These are phyloP conservation scores for Musa balbisiana DNA, from an alignment of 202 grass and related monocot genomes.

Conservation along the genomic window DNA sequence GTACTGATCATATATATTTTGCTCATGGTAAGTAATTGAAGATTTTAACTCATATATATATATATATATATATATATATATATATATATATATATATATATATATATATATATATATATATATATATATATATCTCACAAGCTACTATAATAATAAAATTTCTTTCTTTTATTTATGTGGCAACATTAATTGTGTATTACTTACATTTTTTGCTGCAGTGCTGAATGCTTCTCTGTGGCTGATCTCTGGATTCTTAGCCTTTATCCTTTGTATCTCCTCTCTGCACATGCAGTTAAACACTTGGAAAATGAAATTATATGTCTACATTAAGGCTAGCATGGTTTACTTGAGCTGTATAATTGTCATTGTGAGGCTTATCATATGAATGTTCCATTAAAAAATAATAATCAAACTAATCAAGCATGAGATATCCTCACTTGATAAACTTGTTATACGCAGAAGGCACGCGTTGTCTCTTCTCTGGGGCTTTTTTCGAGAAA, in stretches of 20 bases:
- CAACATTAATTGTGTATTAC: background rate
- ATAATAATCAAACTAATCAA: background rate
- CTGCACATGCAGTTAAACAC: constrained; percentile 17
- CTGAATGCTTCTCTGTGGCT: constrained; percentile 96
- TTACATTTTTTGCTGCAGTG: constrained; percentile 70
- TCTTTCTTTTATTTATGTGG: no score
- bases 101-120: no score
- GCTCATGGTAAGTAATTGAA: no score
- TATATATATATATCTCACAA: no score
- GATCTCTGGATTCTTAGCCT: constrained; percentile 83
- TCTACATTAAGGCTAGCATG: background rate
- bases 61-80: no score
- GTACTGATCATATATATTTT: no score
- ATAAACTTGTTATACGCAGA: constrained; percentile 91
- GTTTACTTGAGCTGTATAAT: constrained; percentile 2
- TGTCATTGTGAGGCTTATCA: no score
- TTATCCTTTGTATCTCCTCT: constrained; percentile 92
- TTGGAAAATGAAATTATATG: background rate
- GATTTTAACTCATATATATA: no score
- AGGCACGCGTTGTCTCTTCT: constrained; percentile 82
- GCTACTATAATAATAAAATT: no score
- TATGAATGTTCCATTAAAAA: background rate
- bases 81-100: no score
- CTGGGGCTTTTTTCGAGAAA: constrained; percentile 45
- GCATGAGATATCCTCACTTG: constrained; percentile 41